Percentiles rank a stretch among this genome's conserved stretches.
Evolutionary conservation across 768 basidiomycete genomes (phyloP).

Genomic region (Leccinum sublutescens): DNA sequence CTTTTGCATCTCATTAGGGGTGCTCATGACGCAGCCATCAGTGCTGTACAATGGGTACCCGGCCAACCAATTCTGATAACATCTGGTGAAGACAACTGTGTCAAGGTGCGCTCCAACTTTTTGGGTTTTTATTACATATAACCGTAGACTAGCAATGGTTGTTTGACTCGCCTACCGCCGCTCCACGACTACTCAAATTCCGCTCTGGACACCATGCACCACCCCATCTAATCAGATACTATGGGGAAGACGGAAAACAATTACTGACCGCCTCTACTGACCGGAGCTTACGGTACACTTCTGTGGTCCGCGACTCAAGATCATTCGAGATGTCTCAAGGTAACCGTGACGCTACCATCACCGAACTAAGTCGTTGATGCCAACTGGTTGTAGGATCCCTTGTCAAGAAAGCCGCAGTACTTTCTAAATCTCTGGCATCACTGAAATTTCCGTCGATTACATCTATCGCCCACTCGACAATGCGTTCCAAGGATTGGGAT

Average conservation of each 20-base stretch:
- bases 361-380: constrained; percentile 3
- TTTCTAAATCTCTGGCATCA: constrained; percentile 75
- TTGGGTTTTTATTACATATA: neutral
- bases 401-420: constrained; percentile 70
- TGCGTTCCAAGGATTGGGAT: constrained; percentile 94
- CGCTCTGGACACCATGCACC: constrained; percentile 91
- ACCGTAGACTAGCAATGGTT: constrained; percentile 82
- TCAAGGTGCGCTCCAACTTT: constrained; percentile 61
- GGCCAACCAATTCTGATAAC: constrained; percentile 90
- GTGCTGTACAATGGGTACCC: constrained; percentile 85
- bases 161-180: constrained; percentile 85
- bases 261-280: constrained; percentile 87
- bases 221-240: constrained; percentile 89
- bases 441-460: constrained; percentile 85
- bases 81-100: constrained; percentile 90
- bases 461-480: constrained; percentile 72
- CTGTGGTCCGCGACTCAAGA: constrained; percentile 91
- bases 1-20: constrained; percentile 82
- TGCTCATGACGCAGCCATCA: constrained; percentile 86
- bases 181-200: constrained; percentile 87
- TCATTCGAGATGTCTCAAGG: constrained; percentile 96
- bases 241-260: constrained; percentile 96
- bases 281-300: constrained; percentile 84
- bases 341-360: constrained; percentile 24
- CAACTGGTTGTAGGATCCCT: constrained; percentile 63